Base-by-base conservation (phyloP, 345 rosid species). In the Hypericum perforatum region DNA sequence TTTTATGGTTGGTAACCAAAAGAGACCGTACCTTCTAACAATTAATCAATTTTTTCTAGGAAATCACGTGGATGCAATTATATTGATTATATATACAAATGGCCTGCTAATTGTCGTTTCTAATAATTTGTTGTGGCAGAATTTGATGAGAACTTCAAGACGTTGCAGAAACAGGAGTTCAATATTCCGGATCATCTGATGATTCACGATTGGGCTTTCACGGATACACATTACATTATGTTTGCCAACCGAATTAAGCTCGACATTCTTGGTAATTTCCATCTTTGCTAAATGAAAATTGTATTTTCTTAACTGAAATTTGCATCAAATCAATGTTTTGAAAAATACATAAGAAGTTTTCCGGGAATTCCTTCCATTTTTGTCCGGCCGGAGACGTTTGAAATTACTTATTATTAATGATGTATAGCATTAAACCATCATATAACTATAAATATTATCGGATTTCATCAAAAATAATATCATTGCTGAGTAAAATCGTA, bases 141-240 rank as follows among this genome's bases (percentile, higher is more conserved):
- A 66, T 82, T 69, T 53, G 89, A 91, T 63, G 54, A 75, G 4
- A 54, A 70, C 47, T 91, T 91, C 72, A 69, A 79, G 65, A 9
- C 76, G 64, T 8, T 79, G 47, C 76, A 78, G 52, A 70, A 53
- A 41, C 76, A 46, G 70, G 95, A 81, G 38, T 87, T 82, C 67
- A 56, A 53, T 53, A 75, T 91, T 44, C 68, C 87, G 0, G 95
- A 87, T 63, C 98, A 86, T 59, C 54, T 84, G 66, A 86, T 91
- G 96, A 81, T 86, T 54, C 98, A 91, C 49, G 98, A 91, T 11
- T 91, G 96, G 98, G 98, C 98, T 6, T 79, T 86, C 60, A 91
- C 92, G 0, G 92, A 86, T 16, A 69, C 80, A 41, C 78, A 84
- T 49, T 91, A 91, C 58, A 71, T 91, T 56, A 51, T 87, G 15